Evolutionary conservation across 352 stramenopile species (phyloP), one percentile per base, ranked within the genome.

Genomic region (Phytopythium helicoides): DNA sequence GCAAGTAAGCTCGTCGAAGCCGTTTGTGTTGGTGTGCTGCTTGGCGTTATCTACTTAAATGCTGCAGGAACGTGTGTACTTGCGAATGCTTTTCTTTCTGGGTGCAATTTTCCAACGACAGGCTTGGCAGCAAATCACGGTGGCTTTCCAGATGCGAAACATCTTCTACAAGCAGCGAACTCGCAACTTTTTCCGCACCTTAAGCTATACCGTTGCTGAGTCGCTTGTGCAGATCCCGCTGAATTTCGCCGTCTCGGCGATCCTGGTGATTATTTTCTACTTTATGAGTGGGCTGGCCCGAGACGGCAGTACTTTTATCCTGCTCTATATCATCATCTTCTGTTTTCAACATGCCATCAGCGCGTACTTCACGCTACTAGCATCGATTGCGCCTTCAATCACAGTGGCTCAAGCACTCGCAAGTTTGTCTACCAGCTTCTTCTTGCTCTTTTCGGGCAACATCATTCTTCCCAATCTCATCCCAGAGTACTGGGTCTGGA

Each of bases 221-320:
- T 47, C 52, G 6, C 22, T 69, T 12, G 42, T 76, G 14, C 50
- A 64, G 37, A 60, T 69, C 31, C 51, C 70, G 56, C 52, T 77
- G 49, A 56, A 63, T 68, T 6, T 69, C 9, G 56, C 68, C 37
- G 81, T 88, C 60, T 70, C 73, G 15, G 47, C 78, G 6, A 44
- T 79, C 28, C 79, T 91, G 21, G 47, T 54, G 12, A 25, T 54
- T 12, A 52, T 52, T 19, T 52, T 86, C 56, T 97, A 97, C 69
- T 97, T 88, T 54, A 94, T 96, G 78, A 90, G 90, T 58, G 87
- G 86, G 3, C 62, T 94, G 19, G 39, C 59, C 15, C 35, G 37
- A 5, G 66, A 68, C 34, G 57, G 62, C 12, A 49, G 26, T 39
- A 74, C 69, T 26, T 92, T 81, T 53, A 63, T 92, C 33, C 63